Evolutionary conservation across 2,329 filamentous ascomycete species (phyloP).

Genomic region (Epichloe gansuensis): DNA sequence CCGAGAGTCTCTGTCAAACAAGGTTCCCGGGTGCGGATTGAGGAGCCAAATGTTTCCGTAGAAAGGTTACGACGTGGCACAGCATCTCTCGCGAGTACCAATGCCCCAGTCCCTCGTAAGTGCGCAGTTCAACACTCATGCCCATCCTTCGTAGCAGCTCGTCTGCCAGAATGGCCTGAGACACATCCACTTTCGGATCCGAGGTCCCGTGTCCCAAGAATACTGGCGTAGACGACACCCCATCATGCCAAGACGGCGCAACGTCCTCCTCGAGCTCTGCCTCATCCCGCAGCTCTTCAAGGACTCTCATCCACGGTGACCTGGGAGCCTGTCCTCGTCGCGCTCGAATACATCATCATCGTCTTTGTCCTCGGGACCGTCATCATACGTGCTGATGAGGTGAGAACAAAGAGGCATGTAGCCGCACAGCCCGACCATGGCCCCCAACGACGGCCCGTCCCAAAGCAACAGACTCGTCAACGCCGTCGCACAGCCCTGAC

Average conservation of each 20-base stretch:
- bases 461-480: slow-evolving; percentile 31
- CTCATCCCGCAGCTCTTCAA: slow-evolving; percentile 17
- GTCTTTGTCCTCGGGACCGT: slow-evolving; percentile 3
- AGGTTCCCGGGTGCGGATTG: no score
- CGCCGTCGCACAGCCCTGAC: slow-evolving; percentile 39
- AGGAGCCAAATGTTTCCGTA: slow-evolving; percentile 6
- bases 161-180: slow-evolving; percentile 22
- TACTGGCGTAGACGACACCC: slow-evolving; percentile 22
- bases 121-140: slow-evolving; percentile 21
- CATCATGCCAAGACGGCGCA: background rate
- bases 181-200: slow-evolving; percentile 28
- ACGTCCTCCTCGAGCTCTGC: slow-evolving; percentile 12
- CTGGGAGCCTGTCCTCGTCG: slow-evolving; percentile 2
- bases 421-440: slow-evolving; percentile 31
- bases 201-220: slow-evolving; percentile 33
- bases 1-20: no score
- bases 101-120: slow-evolving; percentile 31
- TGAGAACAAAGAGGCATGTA: slow-evolving; percentile 29
- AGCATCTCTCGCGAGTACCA: slow-evolving; percentile 33
- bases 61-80: slow-evolving; percentile 22
- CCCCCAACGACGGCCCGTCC: slow-evolving; percentile 27
- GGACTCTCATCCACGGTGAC: slow-evolving; percentile 10
- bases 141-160: slow-evolving; percentile 23
- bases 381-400: slow-evolving; percentile 14
- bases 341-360: slow-evolving; percentile 12